Percentiles rank a stretch among this genome's conserved stretches.
These are phyloP conservation scores for Thermothielavioides terrestris DNA, from an alignment of 495 filamentous ascomycete genomes.

Conservation along the genomic window DNA sequence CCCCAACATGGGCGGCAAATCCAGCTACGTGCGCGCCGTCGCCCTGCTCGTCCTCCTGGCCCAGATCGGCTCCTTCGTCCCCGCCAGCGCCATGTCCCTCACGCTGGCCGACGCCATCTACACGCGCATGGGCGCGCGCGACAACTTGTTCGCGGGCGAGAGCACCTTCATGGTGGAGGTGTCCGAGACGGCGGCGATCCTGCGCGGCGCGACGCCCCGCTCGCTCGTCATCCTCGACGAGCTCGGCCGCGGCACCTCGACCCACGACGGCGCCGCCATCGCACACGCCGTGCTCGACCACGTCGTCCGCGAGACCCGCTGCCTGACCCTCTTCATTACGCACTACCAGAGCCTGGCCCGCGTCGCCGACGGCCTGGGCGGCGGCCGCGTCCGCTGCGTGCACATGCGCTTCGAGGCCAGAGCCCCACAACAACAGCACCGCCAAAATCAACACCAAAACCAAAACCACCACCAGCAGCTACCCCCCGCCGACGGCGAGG, in stretches of 20 bases:
- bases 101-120: constrained; percentile 87
- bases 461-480: background rate
- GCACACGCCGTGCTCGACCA: constrained; percentile 84
- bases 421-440: too few species aligned
- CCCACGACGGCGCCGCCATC: constrained; percentile 94
- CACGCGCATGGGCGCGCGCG: constrained; percentile 93
- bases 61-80: constrained; percentile 91
- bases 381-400: constrained; percentile 58
- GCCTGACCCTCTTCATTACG: constrained; percentile 88
- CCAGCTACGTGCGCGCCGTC: constrained; percentile 83
- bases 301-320: constrained; percentile 62
- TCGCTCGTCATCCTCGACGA: constrained; percentile 91
- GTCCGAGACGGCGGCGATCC: constrained; percentile 80
- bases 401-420: constrained; percentile 78
- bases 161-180: constrained; percentile 98
- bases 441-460: background rate
- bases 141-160: constrained; percentile 94
- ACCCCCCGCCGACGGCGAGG: constrained; percentile 22
- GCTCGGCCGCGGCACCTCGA: constrained; percentile 83
- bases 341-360: constrained; percentile 83
- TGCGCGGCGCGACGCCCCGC: constrained; percentile 74
- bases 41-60: constrained; percentile 90
- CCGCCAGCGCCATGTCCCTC: constrained; percentile 61
- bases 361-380: constrained; percentile 57
- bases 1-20: constrained; percentile 98